These are phyloP conservation scores for Alternaria burnsii DNA, from an alignment of 2,329 filamentous ascomycete species.

Conservation along the genomic window DNA sequence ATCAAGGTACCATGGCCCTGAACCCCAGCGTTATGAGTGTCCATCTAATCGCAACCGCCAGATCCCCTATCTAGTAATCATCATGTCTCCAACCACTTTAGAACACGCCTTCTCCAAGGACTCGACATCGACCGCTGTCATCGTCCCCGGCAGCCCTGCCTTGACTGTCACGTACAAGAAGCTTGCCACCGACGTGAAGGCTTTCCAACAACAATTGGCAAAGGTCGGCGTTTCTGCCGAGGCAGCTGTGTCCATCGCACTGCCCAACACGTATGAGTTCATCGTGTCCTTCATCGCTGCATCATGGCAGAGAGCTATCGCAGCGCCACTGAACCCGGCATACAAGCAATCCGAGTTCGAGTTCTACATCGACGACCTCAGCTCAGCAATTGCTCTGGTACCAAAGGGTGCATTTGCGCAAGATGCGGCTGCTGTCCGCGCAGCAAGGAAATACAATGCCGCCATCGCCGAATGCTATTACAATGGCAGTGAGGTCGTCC, in stretches of 20 bases:
- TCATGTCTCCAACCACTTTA: conserved; percentile 66
- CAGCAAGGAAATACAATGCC: conserved; percentile 79
- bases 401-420: conserved; percentile 73
- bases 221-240: conserved; percentile 73
- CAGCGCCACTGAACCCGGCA: conserved; percentile 84
- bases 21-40: neutral
- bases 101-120: conserved; percentile 64
- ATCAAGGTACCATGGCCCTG: conserved; percentile 8
- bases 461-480: conserved; percentile 90
- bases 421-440: conserved; percentile 75
- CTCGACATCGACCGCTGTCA: conserved; percentile 69
- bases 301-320: conserved; percentile 83
- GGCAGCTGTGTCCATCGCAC: conserved; percentile 81
- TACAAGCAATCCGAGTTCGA: conserved; percentile 93
- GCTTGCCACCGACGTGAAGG: conserved; percentile 70
- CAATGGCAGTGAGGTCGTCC: conserved; percentile 73
- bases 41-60: conserved; percentile 16
- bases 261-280: conserved; percentile 87
- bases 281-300: conserved; percentile 86
- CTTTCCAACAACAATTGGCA: conserved; percentile 81
- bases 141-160: conserved; percentile 73
- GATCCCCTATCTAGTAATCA: conserved; percentile 23
- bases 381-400: conserved; percentile 79
- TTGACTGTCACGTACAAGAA: conserved; percentile 75
- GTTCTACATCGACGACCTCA: conserved; percentile 89